Evolutionary conservation across 768 basidiomycete genomes (phyloP).

Genomic region (Chalciporus chontae): DNA sequence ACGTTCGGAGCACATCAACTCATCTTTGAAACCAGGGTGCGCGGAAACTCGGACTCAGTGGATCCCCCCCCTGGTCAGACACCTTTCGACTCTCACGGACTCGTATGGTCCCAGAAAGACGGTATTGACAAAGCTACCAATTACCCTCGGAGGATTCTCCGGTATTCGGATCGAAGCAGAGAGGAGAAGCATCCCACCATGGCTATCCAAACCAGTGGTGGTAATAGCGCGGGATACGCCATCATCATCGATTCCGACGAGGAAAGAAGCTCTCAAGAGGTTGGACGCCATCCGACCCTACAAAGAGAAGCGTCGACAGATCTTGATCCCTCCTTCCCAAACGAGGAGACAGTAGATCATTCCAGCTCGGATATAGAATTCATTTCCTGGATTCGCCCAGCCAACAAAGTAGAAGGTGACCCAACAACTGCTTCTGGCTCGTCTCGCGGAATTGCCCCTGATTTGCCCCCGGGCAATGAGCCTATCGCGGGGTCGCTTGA

Average conservation of each 20-base stretch:
- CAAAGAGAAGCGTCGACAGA: neutral
- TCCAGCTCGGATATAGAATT: slow-evolving; percentile 12
- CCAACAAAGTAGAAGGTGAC: slow-evolving; percentile 1
- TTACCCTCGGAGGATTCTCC: neutral
- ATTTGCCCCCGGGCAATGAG: neutral
- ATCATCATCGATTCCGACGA: slow-evolving; percentile 24
- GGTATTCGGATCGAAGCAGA: neutral
- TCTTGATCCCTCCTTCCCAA: neutral
- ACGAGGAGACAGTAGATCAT: slow-evolving; percentile 1
- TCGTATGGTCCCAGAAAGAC: neutral
- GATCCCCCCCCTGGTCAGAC: neutral
- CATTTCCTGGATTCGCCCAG: slow-evolving; percentile 4
- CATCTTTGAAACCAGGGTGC: slow-evolving; percentile 17
- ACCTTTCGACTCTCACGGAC: neutral
- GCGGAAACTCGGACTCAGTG: slow-evolving; percentile 2
- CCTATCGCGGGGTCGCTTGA: neutral
- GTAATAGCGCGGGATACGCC: slow-evolving; percentile 13
- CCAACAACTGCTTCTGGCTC: neutral
- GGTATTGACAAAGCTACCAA: neutral
- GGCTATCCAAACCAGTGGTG: neutral
- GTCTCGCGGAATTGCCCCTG: slow-evolving; percentile 1
- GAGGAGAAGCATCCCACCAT: neutral
- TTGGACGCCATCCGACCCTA: neutral
- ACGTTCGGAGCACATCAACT: slow-evolving; percentile 1
- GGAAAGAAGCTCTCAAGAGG: neutral